Base-by-base conservation (phyloP, 192 early-diverging fungal genomes). In the Phlyctochytrium planicorne region DNA sequence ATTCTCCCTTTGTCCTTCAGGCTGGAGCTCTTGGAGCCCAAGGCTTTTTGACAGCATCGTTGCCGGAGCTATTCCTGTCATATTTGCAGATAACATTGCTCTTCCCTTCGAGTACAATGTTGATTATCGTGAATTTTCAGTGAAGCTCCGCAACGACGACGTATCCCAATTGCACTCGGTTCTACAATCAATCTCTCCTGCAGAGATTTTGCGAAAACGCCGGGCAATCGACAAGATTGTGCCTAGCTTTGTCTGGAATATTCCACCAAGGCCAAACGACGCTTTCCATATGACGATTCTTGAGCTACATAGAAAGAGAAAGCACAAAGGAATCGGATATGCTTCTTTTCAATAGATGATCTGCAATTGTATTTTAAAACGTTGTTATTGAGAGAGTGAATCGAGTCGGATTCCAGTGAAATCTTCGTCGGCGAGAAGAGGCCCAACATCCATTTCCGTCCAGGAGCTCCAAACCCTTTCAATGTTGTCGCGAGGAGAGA, bases 361-460 rank as follows among this genome's bases (percentile, higher is more conserved):
- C 20, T 47, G 40, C 40, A 47, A 20, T 47, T 47, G 40, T 6
- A 6, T 47, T 20, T 6, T 47, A 20, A 47, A 47, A 20, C n/a
- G n/a, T n/a, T n/a, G n/a, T n/a, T n/a, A n/a, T n/a, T n/a, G n/a
- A n/a, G n/a, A n/a, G n/a, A n/a, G n/a, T n/a, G n/a, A n/a, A n/a
- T n/a, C n/a, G n/a, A n/a, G n/a, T n/a, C n/a, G n/a, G n/a, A n/a
- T n/a, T n/a, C 87, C 89, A 34, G 82, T 72, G 2, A 81, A 82
- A 30, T 86, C 82, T 69, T 89, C 88, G 3, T 79, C 80, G 47
- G 87, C 85, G 30, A 97, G 76, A 31, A 97, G 77, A 16, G 95
- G 95, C 2, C 86, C 88, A 1, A 97, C 93, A 55, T 82, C 88
- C 81, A 88, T 88, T 65, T 88, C 92, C 1, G 72, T 71, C 91